Evolutionary conservation across 805 yeast species (phyloP).

Genomic region (Yamadazyma paraphyllophila): DNA sequence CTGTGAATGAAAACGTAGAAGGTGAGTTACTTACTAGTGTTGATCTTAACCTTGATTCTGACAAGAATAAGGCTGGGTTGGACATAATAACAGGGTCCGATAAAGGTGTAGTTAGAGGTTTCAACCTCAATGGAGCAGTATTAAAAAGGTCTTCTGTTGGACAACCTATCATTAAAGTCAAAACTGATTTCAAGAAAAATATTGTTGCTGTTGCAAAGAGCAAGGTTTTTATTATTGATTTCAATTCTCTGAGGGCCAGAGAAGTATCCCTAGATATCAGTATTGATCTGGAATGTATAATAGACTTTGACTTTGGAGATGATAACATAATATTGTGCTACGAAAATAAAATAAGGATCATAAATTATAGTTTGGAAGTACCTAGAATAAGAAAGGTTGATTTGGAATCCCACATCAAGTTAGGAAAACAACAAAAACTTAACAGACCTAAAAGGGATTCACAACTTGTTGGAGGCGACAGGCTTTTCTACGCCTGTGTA

Average conservation of each 20-base stretch:
- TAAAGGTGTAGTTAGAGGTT: slow-evolving; percentile 23
- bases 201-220: slow-evolving; percentile 21
- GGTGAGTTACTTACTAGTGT: slow-evolving; percentile 14
- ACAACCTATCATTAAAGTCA: slow-evolving; percentile 16
- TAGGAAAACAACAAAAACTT: slow-evolving; percentile 12
- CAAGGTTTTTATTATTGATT: slow-evolving; percentile 20
- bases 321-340: slow-evolving; percentile 25
- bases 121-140: slow-evolving; percentile 25
- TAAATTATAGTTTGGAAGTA: slow-evolving; percentile 17
- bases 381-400: background rate
- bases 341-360: slow-evolving; percentile 20
- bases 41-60: slow-evolving; percentile 21
- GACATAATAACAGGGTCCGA: slow-evolving; percentile 28
- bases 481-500: slow-evolving; percentile 36
- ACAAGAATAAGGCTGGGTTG: slow-evolving; percentile 20
- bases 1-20: slow-evolving; percentile 13
- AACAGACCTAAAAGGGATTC: slow-evolving; percentile 16
- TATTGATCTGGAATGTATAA: slow-evolving; percentile 7
- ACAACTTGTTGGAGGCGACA: slow-evolving; percentile 39
- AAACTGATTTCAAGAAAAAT: slow-evolving; percentile 26
- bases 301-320: slow-evolving; percentile 36
- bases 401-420: slow-evolving; percentile 9
- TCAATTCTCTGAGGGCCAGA: slow-evolving; percentile 9
- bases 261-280: slow-evolving; percentile 4
- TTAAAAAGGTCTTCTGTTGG: slow-evolving; percentile 11